Base-by-base conservation (phyloP, 2,329 filamentous ascomycete species). In the Colletotrichum chlorophyti region DNA sequence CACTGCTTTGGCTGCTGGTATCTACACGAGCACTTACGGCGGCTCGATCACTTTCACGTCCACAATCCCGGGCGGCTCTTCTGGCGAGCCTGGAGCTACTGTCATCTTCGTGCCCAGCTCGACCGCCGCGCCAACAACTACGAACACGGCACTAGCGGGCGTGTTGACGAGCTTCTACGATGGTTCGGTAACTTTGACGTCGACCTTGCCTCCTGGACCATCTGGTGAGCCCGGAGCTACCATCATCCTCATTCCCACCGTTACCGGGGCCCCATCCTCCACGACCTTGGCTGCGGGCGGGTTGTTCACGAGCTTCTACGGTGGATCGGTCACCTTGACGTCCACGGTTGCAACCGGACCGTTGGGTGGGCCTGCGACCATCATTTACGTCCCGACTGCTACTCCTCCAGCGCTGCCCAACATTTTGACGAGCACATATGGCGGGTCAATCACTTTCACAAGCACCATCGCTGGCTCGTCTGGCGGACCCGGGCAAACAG, bases 21-120 rank as follows among this genome's bases (percentile, higher is more conserved):
- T 59, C 11, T 40, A 48, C 12, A 59, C 55, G 7, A 58, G 55
- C 24, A 54, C 41, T 3, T 58, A 59, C 10, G 55, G 31, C 10
- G 55, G 55, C 11, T 59, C 55, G 0, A 17, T 43, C n/a, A 47
- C 42, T n/a, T 48, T 38, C 15, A 59, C 55, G 23, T 47, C 50
- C 1, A 54, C 31, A 27, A 26, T 38, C n/a, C 35, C 34, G 4
- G 29, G 12, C 3, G 51, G 51, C 6, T 11, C 51, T 6, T 35
- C 31, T 17, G 51, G 42, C 8, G n/a, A 35, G 29, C 46, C 53
- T 11, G 53, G 47, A 1, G 31, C 23, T 11, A 55, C 53, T 8
- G 29, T 55, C 17, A 41, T 55, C 29, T 43, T 35, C 10, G 35
- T 55, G 12, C 52, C 52, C 5, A 51, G 45, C 45, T 17, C 9